These are phyloP conservation scores for Kalmanozyma brasiliensis DNA, from an alignment of 1,284 basidiomycete species.

Conservation along the genomic window DNA sequence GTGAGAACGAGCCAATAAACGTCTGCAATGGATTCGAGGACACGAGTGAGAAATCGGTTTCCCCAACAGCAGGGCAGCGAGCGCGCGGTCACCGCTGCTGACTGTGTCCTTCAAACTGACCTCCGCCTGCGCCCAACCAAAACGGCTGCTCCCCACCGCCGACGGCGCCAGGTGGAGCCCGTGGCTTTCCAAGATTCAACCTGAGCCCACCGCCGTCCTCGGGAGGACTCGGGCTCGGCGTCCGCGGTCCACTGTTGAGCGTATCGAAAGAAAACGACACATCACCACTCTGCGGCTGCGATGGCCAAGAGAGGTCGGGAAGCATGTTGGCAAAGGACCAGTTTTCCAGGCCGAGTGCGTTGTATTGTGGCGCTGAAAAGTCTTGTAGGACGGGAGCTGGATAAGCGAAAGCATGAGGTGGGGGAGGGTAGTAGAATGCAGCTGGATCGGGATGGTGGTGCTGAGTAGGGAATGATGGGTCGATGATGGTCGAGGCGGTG, in stretches of 20 bases:
- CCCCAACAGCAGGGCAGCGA: too few relatives aligned
- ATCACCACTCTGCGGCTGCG: not conserved
- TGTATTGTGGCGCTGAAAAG: not conserved
- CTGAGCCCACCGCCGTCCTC: constrained; percentile 1
- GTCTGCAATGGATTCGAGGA: not conserved
- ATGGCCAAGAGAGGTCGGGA: not conserved
- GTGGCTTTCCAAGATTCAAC: not conserved
- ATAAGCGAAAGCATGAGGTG: not conserved
- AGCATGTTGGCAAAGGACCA: constrained; percentile 8
- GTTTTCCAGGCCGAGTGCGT: constrained; percentile 3
- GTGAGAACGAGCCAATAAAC: too few relatives aligned
- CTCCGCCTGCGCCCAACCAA: too few relatives aligned
- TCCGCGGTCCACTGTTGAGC: constrained; percentile 2
- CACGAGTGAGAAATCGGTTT: not conserved
- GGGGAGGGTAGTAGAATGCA: not conserved
- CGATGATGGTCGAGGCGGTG: constrained; percentile 12
- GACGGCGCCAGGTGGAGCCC: too few relatives aligned
- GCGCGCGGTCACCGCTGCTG: too few relatives aligned
- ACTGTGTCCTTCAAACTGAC: too few relatives aligned
- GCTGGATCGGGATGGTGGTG: not conserved
- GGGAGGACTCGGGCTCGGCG: constrained; percentile 1
- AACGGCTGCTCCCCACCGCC: too few relatives aligned
- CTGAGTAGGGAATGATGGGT: constrained; percentile 7
- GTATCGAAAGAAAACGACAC: constrained; percentile 10
- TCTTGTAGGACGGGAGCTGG: not conserved